Evolutionary conservation across 2,329 filamentous ascomycete species (phyloP), one percentile per base, ranked within the genome.

Genomic region (Moelleriella libera): DNA sequence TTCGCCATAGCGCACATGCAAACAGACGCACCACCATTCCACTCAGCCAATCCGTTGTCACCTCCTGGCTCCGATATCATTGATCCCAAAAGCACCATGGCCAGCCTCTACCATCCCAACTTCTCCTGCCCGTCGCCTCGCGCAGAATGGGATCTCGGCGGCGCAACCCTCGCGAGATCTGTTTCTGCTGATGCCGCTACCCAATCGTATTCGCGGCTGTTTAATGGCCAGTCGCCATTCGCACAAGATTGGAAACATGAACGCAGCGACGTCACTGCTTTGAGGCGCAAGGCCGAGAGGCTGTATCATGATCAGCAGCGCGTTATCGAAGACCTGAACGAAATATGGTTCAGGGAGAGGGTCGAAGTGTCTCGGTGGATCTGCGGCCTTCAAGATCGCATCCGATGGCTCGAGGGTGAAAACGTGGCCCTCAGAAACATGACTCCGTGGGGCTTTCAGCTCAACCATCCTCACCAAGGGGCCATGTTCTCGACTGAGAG

Each of bases 251-350:
- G 34, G 34, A 37, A 12, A 12, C 34, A 9, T 12, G 34, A 37
- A 12, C 12, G 34, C 34, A 37, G 34, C 34, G 12, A 75, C 48
- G 63, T 77, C 48, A 73, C 77, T 54, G 72, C 71, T 6, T 75
- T 71, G 51, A 69, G 74, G 9, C 67, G 68, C 43, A 68, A 72
- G 11, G 73, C 70, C 4, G 74, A 76, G 53, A 70, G 74, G 55
- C 68, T 76, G n/a, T 76, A 76, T 54, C 68, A 68, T 51, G 71
- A 75, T 53, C 73, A 77, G 54, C 69, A 72, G 6, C 63, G 62
- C 45, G 65, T 76, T 48, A 75, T 76, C 68, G 71, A 75, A 46
- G 69, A 72, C 40, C 69, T 75, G 50, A 65, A 69, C 14, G 57
- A 65, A 12, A 57, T 63, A 10, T 76, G 72, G 72, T 59, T 68